Conservation (phyloP, 306 rosid genomes). For the Cucurbita moschata region DNA sequence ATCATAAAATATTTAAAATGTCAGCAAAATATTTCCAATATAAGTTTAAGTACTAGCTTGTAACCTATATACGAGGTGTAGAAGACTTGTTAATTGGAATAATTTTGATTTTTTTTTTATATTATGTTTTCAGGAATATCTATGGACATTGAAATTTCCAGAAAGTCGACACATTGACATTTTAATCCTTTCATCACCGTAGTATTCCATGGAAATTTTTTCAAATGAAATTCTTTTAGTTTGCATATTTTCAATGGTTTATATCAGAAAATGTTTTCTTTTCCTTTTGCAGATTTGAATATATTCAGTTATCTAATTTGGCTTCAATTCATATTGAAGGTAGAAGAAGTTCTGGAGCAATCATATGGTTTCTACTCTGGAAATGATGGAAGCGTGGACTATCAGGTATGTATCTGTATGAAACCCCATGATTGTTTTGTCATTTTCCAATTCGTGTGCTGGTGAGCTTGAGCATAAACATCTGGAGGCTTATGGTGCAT, state of each 20-base stretch:
- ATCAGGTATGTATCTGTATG: conserved; percentile 12
- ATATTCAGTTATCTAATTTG: background rate
- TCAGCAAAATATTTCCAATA: background rate
- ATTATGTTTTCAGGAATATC: background rate
- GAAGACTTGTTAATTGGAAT: too few species aligned
- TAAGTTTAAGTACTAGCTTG: background rate
- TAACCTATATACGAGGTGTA: too few species aligned
- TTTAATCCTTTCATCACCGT: background rate
- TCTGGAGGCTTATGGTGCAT: background rate
- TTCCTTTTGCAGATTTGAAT: background rate
- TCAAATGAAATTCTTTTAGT: background rate
- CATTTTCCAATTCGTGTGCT: background rate
- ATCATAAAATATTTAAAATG: background rate
- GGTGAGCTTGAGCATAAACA: background rate
- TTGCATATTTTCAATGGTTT: background rate
- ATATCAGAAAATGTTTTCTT: background rate
- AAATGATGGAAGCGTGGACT: conserved; percentile 14
- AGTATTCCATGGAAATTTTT: background rate
- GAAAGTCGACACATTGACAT: background rate
- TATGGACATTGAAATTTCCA: background rate
- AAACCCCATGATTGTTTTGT: background rate
- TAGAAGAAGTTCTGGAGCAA: conserved; percentile 12
- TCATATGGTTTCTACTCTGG: conserved; percentile 24
- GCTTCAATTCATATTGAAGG: conserved; percentile 11
- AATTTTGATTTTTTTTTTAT: too few species aligned